These are phyloP conservation scores for Lanmaoa pseudosensibilis DNA, from an alignment of 768 basidiomycete species.

Conservation along the genomic window DNA sequence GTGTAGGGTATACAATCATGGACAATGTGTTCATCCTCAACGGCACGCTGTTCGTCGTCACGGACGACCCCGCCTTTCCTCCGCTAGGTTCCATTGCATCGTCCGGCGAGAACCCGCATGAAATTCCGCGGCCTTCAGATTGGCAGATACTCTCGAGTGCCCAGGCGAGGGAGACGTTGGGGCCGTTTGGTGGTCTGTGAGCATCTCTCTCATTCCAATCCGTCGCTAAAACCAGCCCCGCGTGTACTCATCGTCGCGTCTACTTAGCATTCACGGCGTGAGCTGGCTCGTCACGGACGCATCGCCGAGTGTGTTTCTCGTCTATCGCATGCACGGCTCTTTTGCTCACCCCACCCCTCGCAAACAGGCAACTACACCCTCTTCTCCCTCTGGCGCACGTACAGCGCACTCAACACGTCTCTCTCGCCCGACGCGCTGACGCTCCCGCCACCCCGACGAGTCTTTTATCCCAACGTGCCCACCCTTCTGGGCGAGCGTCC, in stretches of 20 bases:
- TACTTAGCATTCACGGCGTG: constrained; percentile 59
- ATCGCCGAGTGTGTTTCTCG: constrained; percentile 45
- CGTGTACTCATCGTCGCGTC: background rate
- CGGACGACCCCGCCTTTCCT: constrained; percentile 66
- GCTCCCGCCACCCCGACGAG: constrained; percentile 66
- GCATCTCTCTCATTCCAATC: constrained; percentile 27
- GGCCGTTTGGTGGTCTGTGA: constrained; percentile 54
- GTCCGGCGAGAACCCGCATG: constrained; percentile 31
- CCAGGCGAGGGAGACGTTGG: constrained; percentile 50
- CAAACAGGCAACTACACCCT: constrained; percentile 62
- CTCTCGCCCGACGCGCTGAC: constrained; percentile 48
- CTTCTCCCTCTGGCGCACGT: constrained; percentile 75
- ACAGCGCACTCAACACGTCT: constrained; percentile 58
- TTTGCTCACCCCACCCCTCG: constrained; percentile 1
- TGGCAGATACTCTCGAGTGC: constrained; percentile 60
- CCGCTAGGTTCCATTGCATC: constrained; percentile 49
- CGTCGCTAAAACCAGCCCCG: background rate
- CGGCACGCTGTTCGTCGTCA: constrained; percentile 72
- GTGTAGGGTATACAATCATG: constrained; percentile 76
- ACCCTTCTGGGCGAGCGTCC: constrained; percentile 50
- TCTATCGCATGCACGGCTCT: background rate
- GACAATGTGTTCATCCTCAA: constrained; percentile 79
- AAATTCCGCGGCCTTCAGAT: constrained; percentile 47
- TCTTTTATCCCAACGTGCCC: constrained; percentile 70
- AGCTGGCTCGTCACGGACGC: constrained; percentile 65